Base-by-base conservation (phyloP, 2,329 filamentous ascomycete species). In the Raffaelea albimanens region DNA sequence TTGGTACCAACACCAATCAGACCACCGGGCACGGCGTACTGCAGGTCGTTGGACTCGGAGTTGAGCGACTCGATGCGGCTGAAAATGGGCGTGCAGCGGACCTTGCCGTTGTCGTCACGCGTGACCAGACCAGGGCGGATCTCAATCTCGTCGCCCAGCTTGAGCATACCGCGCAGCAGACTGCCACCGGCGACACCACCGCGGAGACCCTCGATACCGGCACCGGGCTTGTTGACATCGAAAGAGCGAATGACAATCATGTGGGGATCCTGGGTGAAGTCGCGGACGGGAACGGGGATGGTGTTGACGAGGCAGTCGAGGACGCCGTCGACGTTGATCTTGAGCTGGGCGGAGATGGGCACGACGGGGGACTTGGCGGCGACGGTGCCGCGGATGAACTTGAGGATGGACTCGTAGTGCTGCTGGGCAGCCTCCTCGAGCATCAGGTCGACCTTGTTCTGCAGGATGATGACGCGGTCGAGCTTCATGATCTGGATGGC, bases 401-500 rank as follows among this genome's bases (percentile, higher is more conserved):
- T 97, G 61, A 94, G 77, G 57, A 98, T 98, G 1, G 90, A 96
- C 68, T 95, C 84, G 74, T 95, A 93, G 69, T 98, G 93, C 63
- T 91, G 81, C 62, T 88, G 80, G 43, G 94, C 93, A 53, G 85
- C 87, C 65, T 97, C 91, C 75, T 96, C 87, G 59, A 89, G 81
- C 89, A 98, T 97, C 58, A 98, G 71, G 65, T 98, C 93, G 61
- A 98, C 93, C 80, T 98, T 98, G 76, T 98, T 98, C 71, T 98
- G 93, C 50, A 98, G 80, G 62, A 98, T 97, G 66, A 98, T 95
- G 69, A 98, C 96, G 73, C 98, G 94, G 68, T 95, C 89, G 55
- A 98, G 81, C 78, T 98, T 98, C 93, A 98, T 98, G 65, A 98
- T 98, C 70, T 98, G 93, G 63, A 98, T 97, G 56, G 93, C 93